Percentiles rank a stretch among this genome's conserved stretches.
Evolutionary conservation across 352 stramenopile genomes (phyloP).

Genomic region (Globisporangium rhizosaccharum): DNA sequence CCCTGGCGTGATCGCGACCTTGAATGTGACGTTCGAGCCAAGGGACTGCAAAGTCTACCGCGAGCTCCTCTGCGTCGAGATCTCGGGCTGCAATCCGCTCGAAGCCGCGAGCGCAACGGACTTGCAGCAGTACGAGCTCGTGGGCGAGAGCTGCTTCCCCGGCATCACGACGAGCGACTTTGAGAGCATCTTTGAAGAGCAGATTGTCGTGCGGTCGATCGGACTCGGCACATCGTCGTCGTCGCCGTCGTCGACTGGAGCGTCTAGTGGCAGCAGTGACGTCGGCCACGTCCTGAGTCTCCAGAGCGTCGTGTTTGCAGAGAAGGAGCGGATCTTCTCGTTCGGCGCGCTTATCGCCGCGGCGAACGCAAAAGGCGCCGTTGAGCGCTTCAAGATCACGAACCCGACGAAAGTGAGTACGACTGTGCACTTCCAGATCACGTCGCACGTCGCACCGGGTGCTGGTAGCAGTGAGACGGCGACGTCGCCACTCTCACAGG

Average conservation of each 20-base stretch:
- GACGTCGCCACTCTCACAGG: slow-evolving; percentile 9
- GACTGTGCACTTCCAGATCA: slow-evolving; percentile 81
- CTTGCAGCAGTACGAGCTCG: slow-evolving; percentile 77
- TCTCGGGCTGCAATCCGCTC: slow-evolving; percentile 65
- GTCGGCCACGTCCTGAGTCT: slow-evolving; percentile 15
- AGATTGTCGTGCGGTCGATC: slow-evolving; percentile 86
- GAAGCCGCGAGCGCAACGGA: slow-evolving; percentile 24
- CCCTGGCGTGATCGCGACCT: slow-evolving; percentile 59
- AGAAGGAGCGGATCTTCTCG: slow-evolving; percentile 83
- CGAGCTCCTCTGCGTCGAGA: slow-evolving; percentile 61
- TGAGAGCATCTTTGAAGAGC: slow-evolving; percentile 93
- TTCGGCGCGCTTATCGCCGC: slow-evolving; percentile 83
- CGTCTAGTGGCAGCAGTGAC: not conserved
- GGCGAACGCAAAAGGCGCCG: slow-evolving; percentile 59
- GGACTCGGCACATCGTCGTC: slow-evolving; percentile 22
- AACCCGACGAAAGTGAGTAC: slow-evolving; percentile 95
- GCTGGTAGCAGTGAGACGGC: not conserved
- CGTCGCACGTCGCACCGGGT: not conserved
- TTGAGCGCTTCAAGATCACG: slow-evolving; percentile 93
- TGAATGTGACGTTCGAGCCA: slow-evolving; percentile 84
- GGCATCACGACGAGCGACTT: slow-evolving; percentile 85
- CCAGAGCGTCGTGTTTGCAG: slow-evolving; percentile 74
- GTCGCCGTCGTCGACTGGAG: not conserved
- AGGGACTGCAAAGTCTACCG: slow-evolving; percentile 67
- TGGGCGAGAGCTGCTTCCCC: slow-evolving; percentile 92